phyloP scores from a whole-genome alignment of 2,329 filamentous ascomycete species.

The Stemphylium lycopersici region DNA sequence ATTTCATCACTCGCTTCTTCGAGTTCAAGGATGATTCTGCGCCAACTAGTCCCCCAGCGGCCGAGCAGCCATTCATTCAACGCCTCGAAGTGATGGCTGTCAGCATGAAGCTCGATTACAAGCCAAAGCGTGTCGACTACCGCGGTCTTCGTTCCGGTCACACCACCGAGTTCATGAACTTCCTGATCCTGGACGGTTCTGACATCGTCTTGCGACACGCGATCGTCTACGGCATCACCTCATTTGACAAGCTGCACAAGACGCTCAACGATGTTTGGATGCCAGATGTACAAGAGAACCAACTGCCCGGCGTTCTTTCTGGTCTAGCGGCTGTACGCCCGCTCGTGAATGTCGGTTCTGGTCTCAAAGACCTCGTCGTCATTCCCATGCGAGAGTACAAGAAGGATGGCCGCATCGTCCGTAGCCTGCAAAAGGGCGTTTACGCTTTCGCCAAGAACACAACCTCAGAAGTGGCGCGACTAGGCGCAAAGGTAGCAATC shows the following conservation, averaged over 20 bases:
- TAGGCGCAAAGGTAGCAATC: constrained; percentile 92
- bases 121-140: constrained; percentile 97
- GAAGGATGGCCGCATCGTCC: constrained; percentile 90
- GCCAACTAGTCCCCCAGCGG: constrained; percentile 60
- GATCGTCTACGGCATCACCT: constrained; percentile 89
- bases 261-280: constrained; percentile 96
- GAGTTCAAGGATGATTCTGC: constrained; percentile 86
- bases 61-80: constrained; percentile 83
- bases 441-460: constrained; percentile 90
- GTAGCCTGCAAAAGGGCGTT: constrained; percentile 90
- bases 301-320: constrained; percentile 85
- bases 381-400: constrained; percentile 91
- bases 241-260: constrained; percentile 87
- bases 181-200: constrained; percentile 87
- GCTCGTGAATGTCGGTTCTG: constrained; percentile 87
- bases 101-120: constrained; percentile 89
- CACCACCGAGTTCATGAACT: constrained; percentile 99
- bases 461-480: constrained; percentile 88
- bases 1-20: constrained; percentile 97
- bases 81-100: constrained; percentile 85
- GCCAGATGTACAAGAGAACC: constrained; percentile 87
- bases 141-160: constrained; percentile 88
- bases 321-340: constrained; percentile 90
- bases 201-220: constrained; percentile 85
- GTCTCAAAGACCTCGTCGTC: constrained; percentile 83